Evolutionary conservation across 768 basidiomycete genomes (phyloP), one percentile per base, ranked within the genome.

Genomic region (Mycena kentingensis): DNA sequence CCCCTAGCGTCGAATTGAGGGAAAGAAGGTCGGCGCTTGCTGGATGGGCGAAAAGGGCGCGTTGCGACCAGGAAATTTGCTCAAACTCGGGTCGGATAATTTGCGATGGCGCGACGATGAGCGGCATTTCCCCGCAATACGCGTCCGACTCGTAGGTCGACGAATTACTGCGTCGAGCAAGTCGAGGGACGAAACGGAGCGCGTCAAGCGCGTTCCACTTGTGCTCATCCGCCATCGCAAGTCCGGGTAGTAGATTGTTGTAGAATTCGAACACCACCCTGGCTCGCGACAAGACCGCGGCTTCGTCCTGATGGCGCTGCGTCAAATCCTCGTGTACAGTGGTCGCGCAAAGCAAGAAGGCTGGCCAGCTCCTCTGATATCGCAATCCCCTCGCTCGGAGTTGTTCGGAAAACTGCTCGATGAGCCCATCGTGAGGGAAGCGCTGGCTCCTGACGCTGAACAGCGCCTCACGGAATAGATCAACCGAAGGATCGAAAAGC

Each of bases 21-120:
- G 47, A 35, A 15, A 46, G 15, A 2, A 60, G 34, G n/a, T n/a
- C 15, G 18, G 21, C 5, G 4, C 11, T 35, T n/a, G 54, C 54
- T 29, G 47, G 36, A 11, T 31, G 42, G 31, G 15, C 36, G 36
- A 52, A 52, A 5, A 51, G 31, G 5, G 39, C 54, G 27, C 58
- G 53, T 31, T 60, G 58, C 3, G 54, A 46, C 58, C 58, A 60
- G 3, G 58, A 53, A 13, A 60, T 32, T n/a, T 32, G 13, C 34
- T 55, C 58, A 38, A 49, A 38, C n/a, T 35, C 26, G 15, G 6
- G 8, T 18, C 7, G 51, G 16, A 60, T 49, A 27, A 55, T 34
- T 27, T 60, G 54, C 7, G 27, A 41, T 7, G 58, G 58, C 16
- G 46, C 34, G 11, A 52, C 47, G 26, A 60, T 60, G 13, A 29